Percentiles rank a stretch among this genome's conserved stretches.
phyloP scores from a whole-genome alignment of 805 yeast species.

The Yamadazyma ubonensis region DNA sequence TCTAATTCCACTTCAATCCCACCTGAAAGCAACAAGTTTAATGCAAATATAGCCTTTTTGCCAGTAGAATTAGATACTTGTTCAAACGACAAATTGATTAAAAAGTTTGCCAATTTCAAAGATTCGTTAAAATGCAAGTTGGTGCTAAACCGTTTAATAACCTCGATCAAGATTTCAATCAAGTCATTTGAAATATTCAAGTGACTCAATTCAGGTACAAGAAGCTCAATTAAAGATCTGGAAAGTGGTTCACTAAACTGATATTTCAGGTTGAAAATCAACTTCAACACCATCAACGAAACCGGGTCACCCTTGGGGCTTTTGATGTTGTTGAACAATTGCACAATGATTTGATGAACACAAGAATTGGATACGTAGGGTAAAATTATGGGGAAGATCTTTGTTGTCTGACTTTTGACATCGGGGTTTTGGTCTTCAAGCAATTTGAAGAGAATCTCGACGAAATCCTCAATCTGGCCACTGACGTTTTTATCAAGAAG shows the following conservation, averaged over 20 bases:
- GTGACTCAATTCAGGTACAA: slow-evolving; percentile 40
- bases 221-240: slow-evolving; percentile 30
- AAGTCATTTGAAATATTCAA: slow-evolving; percentile 48
- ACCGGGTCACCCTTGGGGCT: slow-evolving; percentile 32
- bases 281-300: slow-evolving; percentile 52
- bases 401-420: slow-evolving; percentile 72
- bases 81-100: slow-evolving; percentile 39
- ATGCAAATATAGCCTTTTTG: slow-evolving; percentile 49
- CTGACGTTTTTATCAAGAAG: slow-evolving; percentile 28
- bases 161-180: slow-evolving; percentile 59
- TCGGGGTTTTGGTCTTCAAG: slow-evolving; percentile 65
- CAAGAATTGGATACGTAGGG: slow-evolving; percentile 34
- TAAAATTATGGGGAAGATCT: slow-evolving; percentile 42
- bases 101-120: slow-evolving; percentile 20
- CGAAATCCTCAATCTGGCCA: slow-evolving; percentile 32
- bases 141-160: slow-evolving; percentile 50
- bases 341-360: slow-evolving; percentile 26
- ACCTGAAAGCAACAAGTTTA: slow-evolving; percentile 41
- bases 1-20: slow-evolving; percentile 11
- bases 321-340: slow-evolving; percentile 25
- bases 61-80: slow-evolving; percentile 40
- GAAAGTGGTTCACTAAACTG: slow-evolving; percentile 23
- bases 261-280: slow-evolving; percentile 34
- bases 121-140: slow-evolving; percentile 39
- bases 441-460: slow-evolving; percentile 40